These are phyloP conservation scores for Irpex sp. DNA, from an alignment of 1,284 basidiomycete species.

Conservation along the genomic window DNA sequence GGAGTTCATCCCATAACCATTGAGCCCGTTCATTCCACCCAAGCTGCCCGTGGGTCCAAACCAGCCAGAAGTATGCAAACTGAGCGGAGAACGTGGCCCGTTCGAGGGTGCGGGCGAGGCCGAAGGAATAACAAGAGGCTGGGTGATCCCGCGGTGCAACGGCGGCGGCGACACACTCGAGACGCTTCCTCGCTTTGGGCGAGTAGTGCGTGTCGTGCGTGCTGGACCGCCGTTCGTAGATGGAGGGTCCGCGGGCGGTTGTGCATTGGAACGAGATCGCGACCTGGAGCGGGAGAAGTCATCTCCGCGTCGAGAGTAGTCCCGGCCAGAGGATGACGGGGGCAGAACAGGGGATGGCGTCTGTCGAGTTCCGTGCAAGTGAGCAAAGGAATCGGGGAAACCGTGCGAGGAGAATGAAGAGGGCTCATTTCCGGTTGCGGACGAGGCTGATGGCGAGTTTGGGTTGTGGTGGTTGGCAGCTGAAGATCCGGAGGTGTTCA, in stretches of 20 bases:
- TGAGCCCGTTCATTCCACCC: slow-evolving; percentile 10
- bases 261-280: slow-evolving; percentile 28
- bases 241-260: slow-evolving; percentile 22
- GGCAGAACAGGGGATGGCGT: slow-evolving; percentile 24
- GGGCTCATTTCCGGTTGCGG: slow-evolving; percentile 21
- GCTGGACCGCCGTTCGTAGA: slow-evolving; percentile 34
- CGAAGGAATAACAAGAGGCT: slow-evolving; percentile 57
- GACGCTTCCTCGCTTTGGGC: slow-evolving; percentile 43
- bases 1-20: slow-evolving; percentile 14
- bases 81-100: slow-evolving; percentile 11
- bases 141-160: slow-evolving; percentile 30
- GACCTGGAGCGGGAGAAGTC: slow-evolving; percentile 44
- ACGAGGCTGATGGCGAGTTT: slow-evolving; percentile 25
- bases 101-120: slow-evolving; percentile 11
- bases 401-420: slow-evolving; percentile 24
- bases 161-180: slow-evolving; percentile 43
- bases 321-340: slow-evolving; percentile 2
- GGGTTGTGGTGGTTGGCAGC: slow-evolving; percentile 9
- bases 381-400: slow-evolving; percentile 4
- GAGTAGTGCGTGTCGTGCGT: slow-evolving; percentile 31
- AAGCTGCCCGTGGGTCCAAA: not conserved
- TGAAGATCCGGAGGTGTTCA: slow-evolving; percentile 6
- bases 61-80: slow-evolving; percentile 16
- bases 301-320: not conserved
- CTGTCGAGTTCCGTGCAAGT: slow-evolving; percentile 25